A percentile compares a stretch with the other conserved stretches of the same genome.
These are phyloP conservation scores for Mollisiaceae sp. DNA, from an alignment of 2,329 filamentous ascomycete species.

Conservation along the genomic window DNA sequence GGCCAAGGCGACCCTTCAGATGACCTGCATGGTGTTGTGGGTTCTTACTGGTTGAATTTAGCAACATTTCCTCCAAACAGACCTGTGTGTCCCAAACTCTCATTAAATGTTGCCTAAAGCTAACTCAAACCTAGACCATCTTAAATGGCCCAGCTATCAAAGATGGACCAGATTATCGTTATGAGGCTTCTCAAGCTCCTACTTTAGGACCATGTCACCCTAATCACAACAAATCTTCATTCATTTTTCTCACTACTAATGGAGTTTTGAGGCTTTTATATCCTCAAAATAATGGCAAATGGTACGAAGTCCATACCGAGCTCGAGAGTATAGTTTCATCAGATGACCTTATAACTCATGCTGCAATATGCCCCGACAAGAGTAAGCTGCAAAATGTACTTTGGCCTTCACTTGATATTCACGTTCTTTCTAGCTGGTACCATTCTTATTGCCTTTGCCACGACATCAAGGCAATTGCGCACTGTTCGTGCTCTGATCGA, in stretches of 20 bases:
- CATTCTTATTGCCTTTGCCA: constrained; percentile 70
- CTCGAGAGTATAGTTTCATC: constrained; percentile 74
- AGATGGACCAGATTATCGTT: constrained; percentile 66
- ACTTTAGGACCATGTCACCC: constrained; percentile 77
- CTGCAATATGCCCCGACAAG: constrained; percentile 75
- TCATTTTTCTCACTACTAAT: constrained; percentile 77
- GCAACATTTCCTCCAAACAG: constrained; percentile 36
- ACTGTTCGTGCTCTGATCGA: constrained; percentile 75
- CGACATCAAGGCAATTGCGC: constrained; percentile 72
- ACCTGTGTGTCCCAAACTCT: constrained; percentile 32
- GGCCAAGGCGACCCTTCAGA: constrained; percentile 73
- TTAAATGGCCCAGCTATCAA: constrained; percentile 68
- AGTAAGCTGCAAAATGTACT: constrained; percentile 52
- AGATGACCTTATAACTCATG: constrained; percentile 80
- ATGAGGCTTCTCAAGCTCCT: constrained; percentile 68
- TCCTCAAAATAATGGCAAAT: constrained; percentile 73
- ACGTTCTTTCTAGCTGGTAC: constrained; percentile 43
- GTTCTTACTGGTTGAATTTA: constrained; percentile 79
- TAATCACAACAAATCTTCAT: constrained; percentile 69
- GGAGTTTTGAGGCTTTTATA: constrained; percentile 79
- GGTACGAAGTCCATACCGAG: constrained; percentile 75
- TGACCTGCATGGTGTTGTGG: constrained; percentile 79
- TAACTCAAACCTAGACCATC: constrained; percentile 46
- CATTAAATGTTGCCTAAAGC: neutral
- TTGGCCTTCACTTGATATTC: constrained; percentile 10